These are phyloP conservation scores for Coniella lustricola DNA, from an alignment of 2,329 filamentous ascomycete species.

Conservation along the genomic window DNA sequence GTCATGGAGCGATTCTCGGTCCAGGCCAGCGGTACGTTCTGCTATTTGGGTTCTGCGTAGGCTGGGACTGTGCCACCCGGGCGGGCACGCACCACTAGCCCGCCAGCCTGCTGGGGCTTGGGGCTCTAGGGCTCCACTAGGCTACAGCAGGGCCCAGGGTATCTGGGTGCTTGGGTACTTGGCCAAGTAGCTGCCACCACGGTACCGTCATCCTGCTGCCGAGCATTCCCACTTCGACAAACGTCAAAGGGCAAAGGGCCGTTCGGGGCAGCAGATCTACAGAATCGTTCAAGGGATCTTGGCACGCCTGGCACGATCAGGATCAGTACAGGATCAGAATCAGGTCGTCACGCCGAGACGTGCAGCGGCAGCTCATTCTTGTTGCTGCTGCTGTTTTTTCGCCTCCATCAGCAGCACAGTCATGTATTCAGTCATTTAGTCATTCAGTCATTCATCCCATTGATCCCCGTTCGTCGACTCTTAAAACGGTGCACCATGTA, in stretches of 20 bases:
- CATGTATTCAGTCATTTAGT: background rate
- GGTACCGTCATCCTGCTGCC: no score
- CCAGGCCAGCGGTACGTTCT: no score
- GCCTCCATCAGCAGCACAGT: background rate
- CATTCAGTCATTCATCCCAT: background rate
- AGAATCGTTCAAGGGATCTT: conserved; percentile 1
- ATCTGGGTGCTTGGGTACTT: no score
- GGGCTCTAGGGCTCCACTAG: conserved; percentile 11
- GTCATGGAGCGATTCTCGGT: no score
- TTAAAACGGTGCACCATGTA: background rate
- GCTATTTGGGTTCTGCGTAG: no score
- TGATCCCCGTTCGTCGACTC: no score
- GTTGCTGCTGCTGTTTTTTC: background rate
- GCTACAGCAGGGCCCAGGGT: no score
- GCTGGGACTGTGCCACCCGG: no score
- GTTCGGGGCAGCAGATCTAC: conserved; percentile 5
- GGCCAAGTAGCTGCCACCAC: no score
- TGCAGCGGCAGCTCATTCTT: background rate
- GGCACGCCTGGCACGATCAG: conserved; percentile 2
- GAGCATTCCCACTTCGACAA: no score
- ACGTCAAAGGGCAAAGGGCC: background rate
- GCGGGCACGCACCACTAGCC: no score
- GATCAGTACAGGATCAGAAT: background rate
- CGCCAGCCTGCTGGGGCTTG: no score
- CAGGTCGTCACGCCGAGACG: background rate